Evolutionary conservation across 2,329 filamentous ascomycete species (phyloP), one percentile per base, ranked within the genome.

Genomic region (Beauveria pseudobassiana): DNA sequence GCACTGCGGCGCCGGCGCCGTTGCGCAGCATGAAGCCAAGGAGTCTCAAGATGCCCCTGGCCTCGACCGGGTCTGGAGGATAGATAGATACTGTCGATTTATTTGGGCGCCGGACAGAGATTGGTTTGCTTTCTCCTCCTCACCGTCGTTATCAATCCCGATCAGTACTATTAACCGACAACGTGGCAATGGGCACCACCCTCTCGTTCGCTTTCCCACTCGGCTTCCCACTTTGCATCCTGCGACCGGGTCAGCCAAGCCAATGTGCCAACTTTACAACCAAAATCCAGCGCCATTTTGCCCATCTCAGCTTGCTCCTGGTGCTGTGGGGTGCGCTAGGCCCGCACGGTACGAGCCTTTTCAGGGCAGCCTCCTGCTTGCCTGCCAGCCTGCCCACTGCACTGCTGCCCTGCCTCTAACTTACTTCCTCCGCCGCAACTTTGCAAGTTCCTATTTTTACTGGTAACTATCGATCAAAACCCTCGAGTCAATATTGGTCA

Each of bases 281-380:
- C 40, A 46, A 18, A 56, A 34, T 38, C 12, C 51, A 5, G 42
- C 54, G 43, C 34, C 12, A 38, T 38, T 38, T 38, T 14, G 14
- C 48, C 51, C 54, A 57, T 49, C 54, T 48, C 55, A 48, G 45
- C 43, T 38, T 51, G 45, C 42, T 34, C 42, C 30, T 6, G 28
- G 45, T 42, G 30, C 28, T 28, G 55, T 34, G 55, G 55, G 55
- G 45, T 50, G 28, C 45, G 28, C 45, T 42, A 42, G 55, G 20
- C 55, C 56, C 56, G 46, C 46, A 59, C 56, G 56, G 56, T 59
- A 59, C 56, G 56, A 59, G 56, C 54, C 54, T 57, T 49, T 24
- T 45, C 52, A 54, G 52, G 50, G 52, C 52, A 54, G 22, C 2
- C 12, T n/a, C 52, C 34, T 38, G 34, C 12, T 10, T 16, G 34